These are phyloP conservation scores for Allantophomopsis cytisporea DNA, from an alignment of 2,329 filamentous ascomycete species.

Conservation along the genomic window DNA sequence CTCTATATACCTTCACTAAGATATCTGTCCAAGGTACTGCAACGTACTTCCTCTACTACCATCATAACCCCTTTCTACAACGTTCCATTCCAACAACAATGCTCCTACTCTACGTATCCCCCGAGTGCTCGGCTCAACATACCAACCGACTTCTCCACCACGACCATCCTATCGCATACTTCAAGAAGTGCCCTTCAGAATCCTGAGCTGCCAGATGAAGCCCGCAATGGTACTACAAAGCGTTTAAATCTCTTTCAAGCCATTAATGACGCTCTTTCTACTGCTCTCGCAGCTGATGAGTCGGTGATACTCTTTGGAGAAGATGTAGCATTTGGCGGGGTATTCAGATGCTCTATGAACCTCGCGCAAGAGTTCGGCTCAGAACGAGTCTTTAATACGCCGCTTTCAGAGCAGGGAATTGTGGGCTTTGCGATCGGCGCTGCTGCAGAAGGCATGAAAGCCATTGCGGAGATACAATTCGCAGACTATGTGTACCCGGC, in stretches of 20 bases:
- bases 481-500: conserved; percentile 68
- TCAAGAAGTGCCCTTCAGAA: conserved; percentile 58
- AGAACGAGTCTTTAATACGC: conserved; percentile 92
- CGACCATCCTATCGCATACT: conserved; percentile 68
- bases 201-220: conserved; percentile 54
- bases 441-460: conserved; percentile 82
- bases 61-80: too few relatives aligned
- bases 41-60: too few relatives aligned
- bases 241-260: conserved; percentile 91
- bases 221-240: conserved; percentile 59
- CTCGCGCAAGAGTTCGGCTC: conserved; percentile 77
- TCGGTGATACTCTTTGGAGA: conserved; percentile 87
- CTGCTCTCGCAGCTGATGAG: conserved; percentile 71
- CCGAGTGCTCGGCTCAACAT: conserved; percentile 61
- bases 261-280: conserved; percentile 78
- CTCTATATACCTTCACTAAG: neutral
- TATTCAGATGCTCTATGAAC: conserved; percentile 90
- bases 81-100: too few relatives aligned
- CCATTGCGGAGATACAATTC: conserved; percentile 79
- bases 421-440: conserved; percentile 86
- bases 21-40: too few relatives aligned
- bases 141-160: conserved; percentile 76
- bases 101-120: conserved; percentile 21
- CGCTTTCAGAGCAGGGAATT: conserved; percentile 86
- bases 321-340: conserved; percentile 92